These are phyloP conservation scores for Raphanus sativus DNA, from an alignment of 345 rosid species.

Conservation along the genomic window DNA sequence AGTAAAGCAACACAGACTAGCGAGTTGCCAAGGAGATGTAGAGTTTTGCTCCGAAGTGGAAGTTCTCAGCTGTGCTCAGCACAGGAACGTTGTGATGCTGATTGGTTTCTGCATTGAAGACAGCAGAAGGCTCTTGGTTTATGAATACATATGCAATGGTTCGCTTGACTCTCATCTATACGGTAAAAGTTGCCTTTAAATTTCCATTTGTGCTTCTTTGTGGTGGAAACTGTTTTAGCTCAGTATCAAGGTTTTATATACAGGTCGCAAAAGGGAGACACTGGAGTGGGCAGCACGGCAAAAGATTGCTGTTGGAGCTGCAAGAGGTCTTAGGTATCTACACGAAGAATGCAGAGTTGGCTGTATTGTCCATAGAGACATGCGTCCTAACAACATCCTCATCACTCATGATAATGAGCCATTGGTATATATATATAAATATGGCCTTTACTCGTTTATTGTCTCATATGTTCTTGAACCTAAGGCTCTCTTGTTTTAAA, in stretches of 20 bases:
- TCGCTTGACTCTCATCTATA: slow-evolving; percentile 92
- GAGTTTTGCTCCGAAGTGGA: slow-evolving; percentile 99
- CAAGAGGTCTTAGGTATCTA: slow-evolving; percentile 95
- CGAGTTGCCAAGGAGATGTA: slow-evolving; percentile 98
- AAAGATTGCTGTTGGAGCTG: slow-evolving; percentile 97
- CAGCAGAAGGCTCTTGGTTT: slow-evolving; percentile 85
- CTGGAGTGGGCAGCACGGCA: slow-evolving; percentile 92
- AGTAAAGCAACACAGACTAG: slow-evolving; percentile 95
- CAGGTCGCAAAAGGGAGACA: slow-evolving; percentile 66
- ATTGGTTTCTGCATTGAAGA: slow-evolving; percentile 97
- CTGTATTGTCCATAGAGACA: slow-evolving; percentile 98
- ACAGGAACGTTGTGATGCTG: slow-evolving; percentile 94
- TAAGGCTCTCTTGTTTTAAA: not conserved
- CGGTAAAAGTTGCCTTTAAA: slow-evolving; percentile 49
- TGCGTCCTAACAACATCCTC: slow-evolving; percentile 99
- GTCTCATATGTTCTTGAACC: not conserved
- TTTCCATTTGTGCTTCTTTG: not conserved
- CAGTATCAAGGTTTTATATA: slow-evolving; percentile 11
- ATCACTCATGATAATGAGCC: slow-evolving; percentile 99
- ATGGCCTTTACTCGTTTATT: not conserved
- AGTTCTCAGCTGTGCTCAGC: slow-evolving; percentile 99
- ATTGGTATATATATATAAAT: slow-evolving; percentile 50
- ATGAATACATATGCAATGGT: slow-evolving; percentile 95
- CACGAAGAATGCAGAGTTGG: slow-evolving; percentile 99
- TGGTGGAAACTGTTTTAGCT: slow-evolving; percentile 16